Percentiles rank a stretch among this genome's conserved stretches.
Evolutionary conservation across 140 eudicot species (phyloP).

Genomic region (Bidens hawaiensis): DNA sequence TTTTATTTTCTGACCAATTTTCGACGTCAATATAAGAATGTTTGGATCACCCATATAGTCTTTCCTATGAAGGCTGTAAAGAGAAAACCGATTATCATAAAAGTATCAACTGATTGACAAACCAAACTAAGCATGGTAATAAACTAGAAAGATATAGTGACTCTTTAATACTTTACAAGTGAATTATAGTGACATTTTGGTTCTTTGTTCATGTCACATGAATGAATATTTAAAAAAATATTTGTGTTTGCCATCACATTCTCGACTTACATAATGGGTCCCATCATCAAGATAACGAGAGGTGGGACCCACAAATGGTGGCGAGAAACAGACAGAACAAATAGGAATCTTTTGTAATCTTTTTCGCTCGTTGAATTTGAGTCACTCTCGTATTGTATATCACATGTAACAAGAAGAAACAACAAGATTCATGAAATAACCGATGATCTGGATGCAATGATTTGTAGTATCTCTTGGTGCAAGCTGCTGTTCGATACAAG

Average conservation of each 20-base stretch:
- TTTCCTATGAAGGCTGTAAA: neutral
- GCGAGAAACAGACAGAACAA: neutral
- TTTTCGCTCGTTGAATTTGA: neutral
- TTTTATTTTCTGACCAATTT: too few relatives aligned
- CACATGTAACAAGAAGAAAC: slow-evolving; percentile 9
- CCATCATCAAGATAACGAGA: neutral
- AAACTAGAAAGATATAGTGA: neutral
- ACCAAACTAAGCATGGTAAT: neutral
- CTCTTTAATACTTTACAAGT: neutral
- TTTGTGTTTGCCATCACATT: too few relatives aligned
- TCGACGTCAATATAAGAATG: too few relatives aligned
- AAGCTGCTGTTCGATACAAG: slow-evolving; percentile 64
- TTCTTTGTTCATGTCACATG: neutral
- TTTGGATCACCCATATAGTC: too few relatives aligned
- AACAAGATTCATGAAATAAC: slow-evolving; percentile 22
- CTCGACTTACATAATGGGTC: too few relatives aligned
- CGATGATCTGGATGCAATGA: slow-evolving; percentile 50
- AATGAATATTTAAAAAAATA: too few relatives aligned
- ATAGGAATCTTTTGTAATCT: neutral
- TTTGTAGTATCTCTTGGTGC: slow-evolving; percentile 52
- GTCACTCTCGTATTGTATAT: slow-evolving; percentile 1
- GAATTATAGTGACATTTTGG: neutral
- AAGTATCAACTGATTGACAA: neutral
- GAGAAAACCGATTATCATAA: neutral
- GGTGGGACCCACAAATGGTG: neutral